These are phyloP conservation scores for Diplotaxis tenuifolia DNA, from an alignment of 345 rosid species.

Conservation along the genomic window DNA sequence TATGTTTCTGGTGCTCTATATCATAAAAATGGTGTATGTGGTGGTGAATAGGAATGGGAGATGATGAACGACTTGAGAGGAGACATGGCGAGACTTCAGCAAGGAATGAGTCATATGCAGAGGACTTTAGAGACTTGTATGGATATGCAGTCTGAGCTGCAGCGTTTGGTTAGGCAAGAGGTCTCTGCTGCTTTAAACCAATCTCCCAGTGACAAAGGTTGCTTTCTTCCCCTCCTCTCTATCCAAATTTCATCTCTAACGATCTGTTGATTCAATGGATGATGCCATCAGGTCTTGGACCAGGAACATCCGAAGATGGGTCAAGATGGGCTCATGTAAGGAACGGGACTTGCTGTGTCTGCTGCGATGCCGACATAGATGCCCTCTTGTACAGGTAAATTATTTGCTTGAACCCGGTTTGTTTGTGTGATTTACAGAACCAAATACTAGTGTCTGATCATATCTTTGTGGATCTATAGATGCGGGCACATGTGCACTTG, in stretches of 20 bases:
- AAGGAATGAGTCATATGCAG: slow-evolving; percentile 12
- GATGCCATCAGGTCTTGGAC: slow-evolving; percentile 1
- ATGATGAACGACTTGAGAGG: slow-evolving; percentile 5
- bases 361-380: slow-evolving; percentile 11
- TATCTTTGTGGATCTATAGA: not conserved
- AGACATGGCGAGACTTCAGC: slow-evolving; percentile 10
- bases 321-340: slow-evolving; percentile 10
- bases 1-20: not conserved
- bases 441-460: not conserved
- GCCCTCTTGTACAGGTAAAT: slow-evolving; percentile 6
- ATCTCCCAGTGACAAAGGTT: not conserved
- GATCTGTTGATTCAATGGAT: not conserved
- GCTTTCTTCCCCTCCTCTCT: not conserved
- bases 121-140: not conserved
- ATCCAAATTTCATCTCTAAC: not conserved
- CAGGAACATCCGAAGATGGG: slow-evolving; percentile 12
- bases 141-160: slow-evolving; percentile 10
- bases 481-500: slow-evolving; percentile 16
- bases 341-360: not conserved
- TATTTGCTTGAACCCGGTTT: not conserved
- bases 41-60: slow-evolving; percentile 15
- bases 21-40: not conserved
- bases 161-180: slow-evolving; percentile 10
- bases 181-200: slow-evolving; percentile 10
- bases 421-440: not conserved